A percentile compares a stretch with the other conserved stretches of the same genome.
Evolutionary conservation across 495 filamentous ascomycete species (phyloP).

Genomic region (Rhypophila decipiens): DNA sequence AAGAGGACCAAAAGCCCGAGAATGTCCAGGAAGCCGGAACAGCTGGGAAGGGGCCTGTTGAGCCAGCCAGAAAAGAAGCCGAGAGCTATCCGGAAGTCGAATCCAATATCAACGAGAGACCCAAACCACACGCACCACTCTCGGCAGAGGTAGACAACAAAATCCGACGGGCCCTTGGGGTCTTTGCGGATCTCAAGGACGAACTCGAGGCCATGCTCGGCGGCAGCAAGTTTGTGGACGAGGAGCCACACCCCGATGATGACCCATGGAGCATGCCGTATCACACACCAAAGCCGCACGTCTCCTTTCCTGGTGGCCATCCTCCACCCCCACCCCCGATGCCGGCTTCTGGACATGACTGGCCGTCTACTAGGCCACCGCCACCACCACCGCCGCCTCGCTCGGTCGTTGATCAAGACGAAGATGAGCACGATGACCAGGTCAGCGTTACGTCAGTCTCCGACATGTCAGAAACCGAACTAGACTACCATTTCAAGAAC

Average conservation of each 20-base stretch:
- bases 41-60: too few species aligned
- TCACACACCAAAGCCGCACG: not conserved
- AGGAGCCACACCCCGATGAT: not conserved
- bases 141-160: slow-evolving; percentile 6
- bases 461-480: slow-evolving; percentile 27
- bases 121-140: not conserved
- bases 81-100: not conserved
- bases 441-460: slow-evolving; percentile 29
- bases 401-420: not conserved
- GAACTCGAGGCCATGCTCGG: slow-evolving; percentile 17
- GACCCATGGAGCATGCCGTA: not conserved
- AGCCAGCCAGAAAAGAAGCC: slow-evolving; percentile 1
- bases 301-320: not conserved
- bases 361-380: too few species aligned
- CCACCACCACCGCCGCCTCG: not conserved
- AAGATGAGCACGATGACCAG: slow-evolving; percentile 19
- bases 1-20: not conserved
- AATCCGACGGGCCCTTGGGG: slow-evolving; percentile 10
- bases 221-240: not conserved
- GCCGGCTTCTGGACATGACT: not conserved
- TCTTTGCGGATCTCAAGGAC: slow-evolving; percentile 11
- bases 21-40: too few species aligned
- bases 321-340: too few species aligned
- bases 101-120: not conserved
- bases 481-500: slow-evolving; percentile 24